Evolutionary conservation across 2,329 filamentous ascomycete genomes (phyloP).

Genomic region (Fusarium albosuccineum): DNA sequence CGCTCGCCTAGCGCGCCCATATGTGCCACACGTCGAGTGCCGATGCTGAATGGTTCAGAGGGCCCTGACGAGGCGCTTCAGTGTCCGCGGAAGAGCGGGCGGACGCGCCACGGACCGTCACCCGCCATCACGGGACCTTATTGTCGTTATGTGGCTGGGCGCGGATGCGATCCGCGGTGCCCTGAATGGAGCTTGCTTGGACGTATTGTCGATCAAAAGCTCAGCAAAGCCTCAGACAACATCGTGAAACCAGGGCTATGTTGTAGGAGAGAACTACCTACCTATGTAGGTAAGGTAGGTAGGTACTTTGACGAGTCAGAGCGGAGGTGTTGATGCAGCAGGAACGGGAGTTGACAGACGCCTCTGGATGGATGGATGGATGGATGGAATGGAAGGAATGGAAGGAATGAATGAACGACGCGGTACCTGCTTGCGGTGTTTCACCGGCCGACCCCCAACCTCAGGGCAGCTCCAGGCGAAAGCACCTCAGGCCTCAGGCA

Average conservation of each 20-base stretch:
- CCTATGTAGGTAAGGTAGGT: neutral
- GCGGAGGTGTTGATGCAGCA: constrained; percentile 5
- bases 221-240: constrained; percentile 1
- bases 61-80: constrained; percentile 21
- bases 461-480: neutral
- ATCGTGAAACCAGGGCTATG: constrained; percentile 14
- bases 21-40: neutral
- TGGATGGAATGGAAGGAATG: neutral
- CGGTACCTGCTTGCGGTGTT: constrained; percentile 2
- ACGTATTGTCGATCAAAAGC: neutral
- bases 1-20: constrained; percentile 3
- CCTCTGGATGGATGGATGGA: neutral
- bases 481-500: neutral
- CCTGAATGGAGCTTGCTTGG: constrained; percentile 8
- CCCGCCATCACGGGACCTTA: constrained; percentile 38
- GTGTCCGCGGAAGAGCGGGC: constrained; percentile 27
- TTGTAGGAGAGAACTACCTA: neutral
- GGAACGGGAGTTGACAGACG: constrained; percentile 1
- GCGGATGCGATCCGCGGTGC: constrained; percentile 23
- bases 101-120: constrained; percentile 44
- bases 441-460: neutral
- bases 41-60: constrained; percentile 5
- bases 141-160: constrained; percentile 27
- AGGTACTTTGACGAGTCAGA: constrained; percentile 4
- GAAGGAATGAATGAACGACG: constrained; percentile 12